A percentile compares a stretch with the other conserved stretches of the same genome.
These are phyloP conservation scores for Ustilago hordei DNA, from an alignment of 1,284 basidiomycete genomes.

Conservation along the genomic window DNA sequence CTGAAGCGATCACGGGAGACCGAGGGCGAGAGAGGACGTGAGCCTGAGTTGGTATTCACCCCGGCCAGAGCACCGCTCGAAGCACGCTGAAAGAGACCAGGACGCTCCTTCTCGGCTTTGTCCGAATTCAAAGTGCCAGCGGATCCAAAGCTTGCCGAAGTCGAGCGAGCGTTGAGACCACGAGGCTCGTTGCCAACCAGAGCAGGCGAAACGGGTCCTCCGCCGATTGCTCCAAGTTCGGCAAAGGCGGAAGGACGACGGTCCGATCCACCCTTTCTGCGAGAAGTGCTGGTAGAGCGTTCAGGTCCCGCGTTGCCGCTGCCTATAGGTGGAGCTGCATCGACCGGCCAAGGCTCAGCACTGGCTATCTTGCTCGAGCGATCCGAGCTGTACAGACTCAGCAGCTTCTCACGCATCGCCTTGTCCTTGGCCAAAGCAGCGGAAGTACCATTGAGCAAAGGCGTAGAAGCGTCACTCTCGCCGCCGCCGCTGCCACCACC, in stretches of 20 bases:
- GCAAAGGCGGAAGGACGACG: slow-evolving; percentile 39
- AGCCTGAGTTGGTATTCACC: slow-evolving; percentile 25
- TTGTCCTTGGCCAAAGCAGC: slow-evolving; percentile 44
- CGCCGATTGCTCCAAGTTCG: slow-evolving; percentile 32
- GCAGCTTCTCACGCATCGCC: slow-evolving; percentile 48
- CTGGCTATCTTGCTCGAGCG: slow-evolving; percentile 27
- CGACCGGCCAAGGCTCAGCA: slow-evolving; percentile 37
- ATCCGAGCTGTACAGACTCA: slow-evolving; percentile 62
- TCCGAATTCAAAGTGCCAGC: slow-evolving; percentile 43
- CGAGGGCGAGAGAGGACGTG: slow-evolving; percentile 47
- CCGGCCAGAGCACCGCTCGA: slow-evolving; percentile 42
- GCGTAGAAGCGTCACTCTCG: slow-evolving; percentile 34
- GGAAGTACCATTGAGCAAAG: slow-evolving; percentile 31
- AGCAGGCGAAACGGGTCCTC: slow-evolving; percentile 38
- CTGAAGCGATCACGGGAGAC: slow-evolving; percentile 55
- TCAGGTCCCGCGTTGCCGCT: slow-evolving; percentile 22
- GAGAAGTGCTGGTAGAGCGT: slow-evolving; percentile 40
- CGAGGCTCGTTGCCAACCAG: slow-evolving; percentile 41
- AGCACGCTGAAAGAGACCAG: slow-evolving; percentile 58
- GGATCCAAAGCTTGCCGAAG: slow-evolving; percentile 37
- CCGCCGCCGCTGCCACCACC: background rate
- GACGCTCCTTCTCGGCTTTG: slow-evolving; percentile 47
- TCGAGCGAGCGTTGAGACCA: slow-evolving; percentile 54
- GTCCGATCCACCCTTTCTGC: slow-evolving; percentile 39
- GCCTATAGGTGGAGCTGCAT: slow-evolving; percentile 14